Evolutionary conservation across 768 basidiomycete species (phyloP), one percentile per base, ranked within the genome.

Genomic region (Crucibulum laeve): DNA sequence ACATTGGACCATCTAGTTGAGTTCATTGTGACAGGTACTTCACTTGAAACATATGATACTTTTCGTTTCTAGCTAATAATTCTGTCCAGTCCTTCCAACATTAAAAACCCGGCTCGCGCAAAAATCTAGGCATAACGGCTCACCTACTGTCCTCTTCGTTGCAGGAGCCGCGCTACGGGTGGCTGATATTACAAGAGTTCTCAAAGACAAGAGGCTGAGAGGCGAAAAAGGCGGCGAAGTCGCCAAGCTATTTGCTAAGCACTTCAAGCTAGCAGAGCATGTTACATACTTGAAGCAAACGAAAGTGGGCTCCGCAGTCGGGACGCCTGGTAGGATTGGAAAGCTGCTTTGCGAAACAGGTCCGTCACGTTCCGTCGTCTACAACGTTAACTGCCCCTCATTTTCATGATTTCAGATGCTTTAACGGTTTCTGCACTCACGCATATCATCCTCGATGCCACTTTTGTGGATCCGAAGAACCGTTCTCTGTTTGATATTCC

Each of bases 171-270:
- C 95, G 3, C 72, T 97, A 25, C 79, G 95, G 40, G 93, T 92
- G n/a, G 84, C 82, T 40, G 91, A 97, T 62, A 78, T 92, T 15
- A 86, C 88, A 26, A 71, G 91, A 46, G 68, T 79, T 41, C 70
- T 92, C 43, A 84, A 77, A 60, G 76, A 82, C 62, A 80, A 76
- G 62, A 77, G 65, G 49, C 70, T 90, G 40, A 70, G 80, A 43
- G 85, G 87, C 25, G 84, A 88, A 18, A 93, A 91, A 58, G 84
- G 89, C 43, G 91, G 89, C 8, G 91, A 95, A 51, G 84, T 96
- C 24, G 93, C 88, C 17, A 97, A 97, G 62, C 77, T 99, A 21
- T 98, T 98, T 55, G 91, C 94, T 23, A 93, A 86, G 63, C 94
- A 98, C 59, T 82, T 95, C 67, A 96, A 94, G 65, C 70, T 94